phyloP scores from a whole-genome alignment of 2,329 filamentous ascomycete genomes.

The Elsinoe ampelina region DNA sequence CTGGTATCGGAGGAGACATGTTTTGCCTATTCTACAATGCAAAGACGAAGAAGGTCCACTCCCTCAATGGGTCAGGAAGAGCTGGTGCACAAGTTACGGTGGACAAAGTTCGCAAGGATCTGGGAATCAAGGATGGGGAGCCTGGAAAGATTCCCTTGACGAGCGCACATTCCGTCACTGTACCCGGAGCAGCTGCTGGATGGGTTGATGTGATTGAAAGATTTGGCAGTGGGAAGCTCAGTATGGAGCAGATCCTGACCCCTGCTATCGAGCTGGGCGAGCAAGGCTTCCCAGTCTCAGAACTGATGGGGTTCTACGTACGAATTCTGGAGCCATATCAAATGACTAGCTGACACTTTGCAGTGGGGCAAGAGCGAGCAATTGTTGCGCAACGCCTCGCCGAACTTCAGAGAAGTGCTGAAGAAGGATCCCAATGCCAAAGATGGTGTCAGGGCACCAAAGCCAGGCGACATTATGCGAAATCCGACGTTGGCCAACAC shows the following conservation, averaged over 20 bases:
- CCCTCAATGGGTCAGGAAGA: conserved; percentile 89
- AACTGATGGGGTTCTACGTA: conserved; percentile 62
- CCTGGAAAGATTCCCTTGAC: conserved; percentile 57
- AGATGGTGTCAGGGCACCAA: conserved; percentile 65
- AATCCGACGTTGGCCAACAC: conserved; percentile 74
- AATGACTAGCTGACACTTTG: not conserved
- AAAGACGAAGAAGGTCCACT: conserved; percentile 67
- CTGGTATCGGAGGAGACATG: conserved; percentile 94
- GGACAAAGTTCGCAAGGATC: conserved; percentile 58
- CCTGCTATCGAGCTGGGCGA: conserved; percentile 83
- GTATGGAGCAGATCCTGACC: conserved; percentile 63
- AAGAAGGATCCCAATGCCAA: conserved; percentile 61
- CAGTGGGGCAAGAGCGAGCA: conserved; percentile 65
- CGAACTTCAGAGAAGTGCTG: conserved; percentile 79
- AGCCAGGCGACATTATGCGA: conserved; percentile 77
- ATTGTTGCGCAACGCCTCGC: conserved; percentile 61
- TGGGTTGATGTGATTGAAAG: conserved; percentile 84
- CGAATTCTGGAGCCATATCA: conserved; percentile 26
- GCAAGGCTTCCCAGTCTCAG: conserved; percentile 80
- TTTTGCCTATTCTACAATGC: conserved; percentile 92
- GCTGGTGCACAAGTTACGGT: conserved; percentile 60
- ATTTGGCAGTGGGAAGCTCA: conserved; percentile 81
- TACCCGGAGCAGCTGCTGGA: conserved; percentile 82
- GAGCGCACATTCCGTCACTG: conserved; percentile 73
- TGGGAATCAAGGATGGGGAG: conserved; percentile 54